Percentiles rank a stretch among this genome's conserved stretches.
Conservation (phyloP, 495 filamentous ascomycete genomes). For the Talaromyces borbonicus region DNA sequence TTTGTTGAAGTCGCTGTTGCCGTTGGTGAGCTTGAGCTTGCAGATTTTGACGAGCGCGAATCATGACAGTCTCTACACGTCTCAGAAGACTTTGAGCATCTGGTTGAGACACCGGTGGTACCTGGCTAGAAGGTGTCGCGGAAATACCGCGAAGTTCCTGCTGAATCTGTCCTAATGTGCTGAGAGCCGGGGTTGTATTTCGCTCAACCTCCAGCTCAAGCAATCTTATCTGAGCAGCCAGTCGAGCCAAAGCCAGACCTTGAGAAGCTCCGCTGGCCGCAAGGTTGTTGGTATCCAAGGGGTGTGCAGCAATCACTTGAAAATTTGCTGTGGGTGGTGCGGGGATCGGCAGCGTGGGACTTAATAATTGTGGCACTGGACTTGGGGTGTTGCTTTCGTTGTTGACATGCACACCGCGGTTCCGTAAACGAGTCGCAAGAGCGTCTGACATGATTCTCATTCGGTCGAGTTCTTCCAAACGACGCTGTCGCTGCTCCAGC, state of each 20-base stretch:
- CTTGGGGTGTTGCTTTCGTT: background rate
- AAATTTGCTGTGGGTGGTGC: background rate
- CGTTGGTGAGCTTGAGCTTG: too few species aligned
- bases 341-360: background rate
- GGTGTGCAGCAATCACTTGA: background rate
- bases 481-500: too few species aligned
- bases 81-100: constrained; percentile 18
- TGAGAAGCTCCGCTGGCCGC: background rate
- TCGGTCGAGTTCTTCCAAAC: too few species aligned
- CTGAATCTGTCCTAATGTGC: constrained; percentile 23
- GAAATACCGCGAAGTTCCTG: constrained; percentile 23
- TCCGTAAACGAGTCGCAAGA: background rate
- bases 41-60: constrained; percentile 22
- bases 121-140: constrained; percentile 14
- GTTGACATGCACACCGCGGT: background rate
- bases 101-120: constrained; percentile 11
- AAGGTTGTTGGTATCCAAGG: background rate
- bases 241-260: background rate
- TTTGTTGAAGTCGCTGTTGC: constrained; percentile 10
- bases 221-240: constrained; percentile 19
- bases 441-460: background rate
- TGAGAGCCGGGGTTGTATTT: constrained; percentile 21
- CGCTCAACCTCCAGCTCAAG: constrained; percentile 32
- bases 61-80: constrained; percentile 20
- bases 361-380: too few species aligned